Percentiles rank a stretch among this genome's conserved stretches.
Conservation (phyloP, 441 rosid genomes). For the Gossypium schwendimanii region DNA sequence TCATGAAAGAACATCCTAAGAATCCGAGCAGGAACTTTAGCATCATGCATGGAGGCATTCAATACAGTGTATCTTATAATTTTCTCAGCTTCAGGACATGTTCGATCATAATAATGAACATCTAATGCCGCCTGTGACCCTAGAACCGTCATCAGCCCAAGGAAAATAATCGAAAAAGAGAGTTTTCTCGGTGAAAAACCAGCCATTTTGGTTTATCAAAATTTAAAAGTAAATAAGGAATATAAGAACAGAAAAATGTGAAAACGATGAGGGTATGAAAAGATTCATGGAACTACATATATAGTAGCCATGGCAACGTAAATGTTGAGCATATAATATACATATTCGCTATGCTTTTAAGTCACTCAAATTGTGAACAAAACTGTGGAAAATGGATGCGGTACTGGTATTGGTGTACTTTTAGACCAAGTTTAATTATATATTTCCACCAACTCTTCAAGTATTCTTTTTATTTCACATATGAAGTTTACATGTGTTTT, state of each 20-base stretch:
- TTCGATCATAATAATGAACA: constrained; percentile 50
- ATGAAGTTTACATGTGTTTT: neutral
- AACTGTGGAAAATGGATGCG: constrained; percentile 12
- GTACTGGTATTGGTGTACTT: constrained; percentile 25
- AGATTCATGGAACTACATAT: constrained; percentile 13
- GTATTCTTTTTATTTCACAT: too few species aligned
- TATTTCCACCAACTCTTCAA: constrained; percentile 16
- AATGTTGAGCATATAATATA: neutral
- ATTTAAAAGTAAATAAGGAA: neutral
- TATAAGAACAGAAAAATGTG: neutral
- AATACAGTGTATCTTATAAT: constrained; percentile 44
- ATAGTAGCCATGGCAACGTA: neutral
- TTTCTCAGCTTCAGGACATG: constrained; percentile 62
- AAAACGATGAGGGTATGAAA: constrained; percentile 6
- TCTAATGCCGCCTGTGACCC: constrained; percentile 33
- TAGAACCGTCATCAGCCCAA: constrained; percentile 20
- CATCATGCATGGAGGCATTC: constrained; percentile 54
- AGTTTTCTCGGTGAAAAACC: constrained; percentile 12
- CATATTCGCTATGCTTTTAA: constrained; percentile 35
- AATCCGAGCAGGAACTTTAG: constrained; percentile 71
- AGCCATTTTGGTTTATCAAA: constrained; percentile 28
- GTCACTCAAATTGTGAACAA: constrained; percentile 42
- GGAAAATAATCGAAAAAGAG: constrained; percentile 10
- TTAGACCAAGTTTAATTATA: constrained; percentile 25
- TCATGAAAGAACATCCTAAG: constrained; percentile 89